phyloP scores from a whole-genome alignment of 306 rosid species.

The Casuarina glauca region DNA sequence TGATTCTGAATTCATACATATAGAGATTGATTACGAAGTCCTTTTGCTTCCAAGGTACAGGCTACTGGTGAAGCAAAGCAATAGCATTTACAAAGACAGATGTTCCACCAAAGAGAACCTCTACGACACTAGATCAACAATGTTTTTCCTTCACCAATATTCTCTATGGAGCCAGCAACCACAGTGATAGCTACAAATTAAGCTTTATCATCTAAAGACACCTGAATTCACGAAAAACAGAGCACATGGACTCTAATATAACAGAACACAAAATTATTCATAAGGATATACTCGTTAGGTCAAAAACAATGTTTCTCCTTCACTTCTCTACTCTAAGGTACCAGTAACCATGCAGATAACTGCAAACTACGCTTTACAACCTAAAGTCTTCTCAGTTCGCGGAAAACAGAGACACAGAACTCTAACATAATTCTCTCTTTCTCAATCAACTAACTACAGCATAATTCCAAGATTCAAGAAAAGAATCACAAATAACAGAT shows the following conservation, averaged over 20 bases:
- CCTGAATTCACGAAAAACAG: background rate
- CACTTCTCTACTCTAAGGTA: background rate
- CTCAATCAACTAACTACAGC: too few species aligned
- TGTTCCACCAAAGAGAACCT: too few species aligned
- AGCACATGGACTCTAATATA: too few species aligned
- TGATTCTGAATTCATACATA: background rate
- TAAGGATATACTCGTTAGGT: too few species aligned
- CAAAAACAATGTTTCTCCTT: background rate
- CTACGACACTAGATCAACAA: background rate
- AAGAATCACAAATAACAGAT: background rate
- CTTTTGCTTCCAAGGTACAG: too few species aligned
- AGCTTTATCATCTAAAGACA: background rate
- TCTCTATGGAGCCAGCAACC: background rate
- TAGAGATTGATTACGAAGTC: too few species aligned
- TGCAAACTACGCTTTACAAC: background rate
- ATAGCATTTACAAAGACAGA: too few species aligned
- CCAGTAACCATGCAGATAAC: background rate
- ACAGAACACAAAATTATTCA: too few species aligned
- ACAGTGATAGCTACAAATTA: background rate
- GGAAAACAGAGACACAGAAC: background rate
- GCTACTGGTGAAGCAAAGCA: too few species aligned
- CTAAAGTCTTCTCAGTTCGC: background rate
- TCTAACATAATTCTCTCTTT: background rate
- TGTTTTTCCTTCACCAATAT: background rate
- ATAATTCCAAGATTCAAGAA: background rate